These are phyloP conservation scores for Trifolium subterraneum DNA, from an alignment of 306 rosid species.

Conservation along the genomic window DNA sequence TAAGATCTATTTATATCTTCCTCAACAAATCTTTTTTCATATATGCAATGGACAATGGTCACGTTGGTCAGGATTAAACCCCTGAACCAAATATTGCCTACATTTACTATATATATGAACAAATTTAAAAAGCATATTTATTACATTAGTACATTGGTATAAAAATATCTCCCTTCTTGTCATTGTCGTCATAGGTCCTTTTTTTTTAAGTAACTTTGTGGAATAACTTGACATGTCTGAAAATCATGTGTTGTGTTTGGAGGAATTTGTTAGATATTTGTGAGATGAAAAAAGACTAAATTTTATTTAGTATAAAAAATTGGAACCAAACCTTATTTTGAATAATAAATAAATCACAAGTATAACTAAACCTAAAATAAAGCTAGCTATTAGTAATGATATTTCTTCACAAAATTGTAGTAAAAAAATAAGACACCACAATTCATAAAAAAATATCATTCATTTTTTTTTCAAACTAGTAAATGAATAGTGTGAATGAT, in stretches of 20 bases:
- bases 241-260: not conserved
- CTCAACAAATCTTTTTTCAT: no score
- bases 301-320: not conserved
- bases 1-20: no score
- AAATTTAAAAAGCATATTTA: not conserved
- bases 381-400: not conserved
- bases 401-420: not conserved
- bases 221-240: not conserved
- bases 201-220: not conserved
- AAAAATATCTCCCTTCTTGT: conserved; percentile 6
- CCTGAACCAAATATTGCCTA: not conserved
- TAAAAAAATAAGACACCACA: not conserved
- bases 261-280: not conserved
- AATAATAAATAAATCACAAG: not conserved
- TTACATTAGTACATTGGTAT: not conserved
- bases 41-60: no score
- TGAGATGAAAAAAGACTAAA: not conserved
- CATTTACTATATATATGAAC: not conserved
- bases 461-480: not conserved
- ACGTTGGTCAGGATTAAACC: no score
- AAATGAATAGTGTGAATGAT: not conserved
- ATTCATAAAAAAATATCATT: not conserved
- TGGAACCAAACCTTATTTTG: not conserved
- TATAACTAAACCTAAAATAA: not conserved
- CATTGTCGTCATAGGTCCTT: not conserved